These are phyloP conservation scores for Penicillium turbatum DNA, from an alignment of 495 filamentous ascomycete genomes.

Conservation along the genomic window DNA sequence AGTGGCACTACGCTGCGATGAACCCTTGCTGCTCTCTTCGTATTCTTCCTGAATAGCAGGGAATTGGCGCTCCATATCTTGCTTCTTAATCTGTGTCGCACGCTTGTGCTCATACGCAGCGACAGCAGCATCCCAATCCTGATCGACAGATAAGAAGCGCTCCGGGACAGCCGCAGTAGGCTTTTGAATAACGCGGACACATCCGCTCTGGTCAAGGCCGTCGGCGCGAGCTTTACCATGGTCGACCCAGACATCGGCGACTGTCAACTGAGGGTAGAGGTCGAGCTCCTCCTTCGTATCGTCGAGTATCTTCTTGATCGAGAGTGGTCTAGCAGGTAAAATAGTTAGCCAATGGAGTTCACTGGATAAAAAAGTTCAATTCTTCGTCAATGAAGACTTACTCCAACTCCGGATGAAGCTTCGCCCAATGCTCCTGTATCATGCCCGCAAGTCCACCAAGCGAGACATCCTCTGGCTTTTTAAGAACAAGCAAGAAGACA, in stretches of 20 bases:
- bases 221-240: slow-evolving; percentile 31
- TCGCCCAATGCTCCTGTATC: slow-evolving; percentile 37
- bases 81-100: slow-evolving; percentile 8
- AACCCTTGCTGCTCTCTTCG: not conserved
- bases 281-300: slow-evolving; percentile 30
- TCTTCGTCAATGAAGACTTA: slow-evolving; percentile 18
- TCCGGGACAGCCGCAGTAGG: slow-evolving; percentile 16
- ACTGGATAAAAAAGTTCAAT: too few species aligned
- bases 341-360: slow-evolving; percentile 3
- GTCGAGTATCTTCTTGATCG: slow-evolving; percentile 39
- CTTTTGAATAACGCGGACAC: slow-evolving; percentile 34
- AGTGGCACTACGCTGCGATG: not conserved
- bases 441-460: slow-evolving; percentile 29
- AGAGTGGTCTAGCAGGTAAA: slow-evolving; percentile 24
- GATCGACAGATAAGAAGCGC: slow-evolving; percentile 33
- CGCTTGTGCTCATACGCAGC: slow-evolving; percentile 11
- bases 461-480: slow-evolving; percentile 30
- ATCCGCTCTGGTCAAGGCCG: slow-evolving; percentile 35
- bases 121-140: slow-evolving; percentile 29
- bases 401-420: slow-evolving; percentile 30
- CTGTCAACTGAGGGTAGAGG: slow-evolving; percentile 32
- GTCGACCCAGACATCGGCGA: slow-evolving; percentile 40
- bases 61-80: slow-evolving; percentile 1
- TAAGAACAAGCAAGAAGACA: slow-evolving; percentile 30
- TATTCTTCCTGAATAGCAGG: slow-evolving; percentile 15